phyloP scores from a whole-genome alignment of 345 rosid genomes.

The Salix purpurea region DNA sequence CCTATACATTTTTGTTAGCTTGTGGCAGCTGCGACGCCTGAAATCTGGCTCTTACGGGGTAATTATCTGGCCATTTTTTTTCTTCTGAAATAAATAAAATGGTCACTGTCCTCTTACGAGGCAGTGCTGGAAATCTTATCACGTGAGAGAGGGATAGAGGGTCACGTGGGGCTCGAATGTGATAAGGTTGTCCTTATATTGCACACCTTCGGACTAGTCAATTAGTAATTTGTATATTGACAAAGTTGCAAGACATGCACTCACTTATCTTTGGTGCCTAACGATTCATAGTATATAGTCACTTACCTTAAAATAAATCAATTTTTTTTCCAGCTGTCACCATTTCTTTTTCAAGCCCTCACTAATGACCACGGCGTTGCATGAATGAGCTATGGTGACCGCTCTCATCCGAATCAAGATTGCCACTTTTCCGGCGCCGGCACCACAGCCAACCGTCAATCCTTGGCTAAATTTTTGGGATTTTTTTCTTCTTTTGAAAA shows the following conservation, averaged over 20 bases:
- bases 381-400: background rate
- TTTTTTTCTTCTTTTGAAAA: no score
- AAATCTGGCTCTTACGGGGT: background rate
- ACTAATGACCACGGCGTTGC: conserved; percentile 8
- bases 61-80: background rate
- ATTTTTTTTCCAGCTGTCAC: background rate
- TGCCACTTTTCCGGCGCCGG: background rate
- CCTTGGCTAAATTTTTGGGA: background rate
- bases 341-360: conserved; percentile 2
- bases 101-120: background rate
- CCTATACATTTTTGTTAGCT: background rate
- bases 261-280: background rate
- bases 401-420: background rate
- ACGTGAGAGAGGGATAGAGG: background rate
- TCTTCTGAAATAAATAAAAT: background rate
- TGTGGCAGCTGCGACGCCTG: background rate
- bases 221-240: background rate
- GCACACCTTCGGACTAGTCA: background rate
- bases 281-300: conserved; percentile 30
- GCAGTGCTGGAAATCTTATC: background rate
- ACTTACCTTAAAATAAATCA: background rate
- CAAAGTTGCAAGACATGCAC: background rate
- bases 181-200: background rate
- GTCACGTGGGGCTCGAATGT: background rate
- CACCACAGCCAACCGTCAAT: background rate